Percentiles rank a stretch among this genome's conserved stretches.
phyloP scores from a whole-genome alignment of 1,139 yeast species.

The Saccharomycopsis phalli region DNA sequence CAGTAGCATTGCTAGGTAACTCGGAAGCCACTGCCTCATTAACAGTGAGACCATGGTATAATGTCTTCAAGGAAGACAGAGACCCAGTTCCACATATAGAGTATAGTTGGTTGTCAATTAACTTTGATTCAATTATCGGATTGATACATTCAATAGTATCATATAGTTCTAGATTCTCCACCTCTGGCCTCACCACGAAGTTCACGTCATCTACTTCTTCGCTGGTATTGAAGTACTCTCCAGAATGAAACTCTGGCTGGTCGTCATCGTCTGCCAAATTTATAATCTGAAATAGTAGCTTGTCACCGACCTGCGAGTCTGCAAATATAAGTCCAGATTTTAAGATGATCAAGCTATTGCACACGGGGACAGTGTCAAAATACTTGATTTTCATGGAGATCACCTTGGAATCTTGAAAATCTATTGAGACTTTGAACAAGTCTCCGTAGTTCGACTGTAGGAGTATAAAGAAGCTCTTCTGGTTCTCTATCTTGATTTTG shows the following conservation, averaged over 20 bases:
- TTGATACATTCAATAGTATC: constrained; percentile 45
- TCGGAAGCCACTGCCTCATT: constrained; percentile 62
- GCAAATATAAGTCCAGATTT: constrained; percentile 72
- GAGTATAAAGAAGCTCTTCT: constrained; percentile 51
- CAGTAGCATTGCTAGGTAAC: constrained; percentile 54
- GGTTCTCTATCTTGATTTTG: constrained; percentile 36
- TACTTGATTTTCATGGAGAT: constrained; percentile 40
- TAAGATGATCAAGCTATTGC: constrained; percentile 49
- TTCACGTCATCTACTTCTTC: constrained; percentile 27
- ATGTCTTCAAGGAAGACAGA: constrained; percentile 38
- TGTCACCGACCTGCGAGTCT: constrained; percentile 54
- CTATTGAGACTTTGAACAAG: constrained; percentile 54
- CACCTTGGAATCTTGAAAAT: constrained; percentile 30
- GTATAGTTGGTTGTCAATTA: constrained; percentile 30
- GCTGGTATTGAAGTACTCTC: constrained; percentile 27
- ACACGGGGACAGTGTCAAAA: constrained; percentile 67
- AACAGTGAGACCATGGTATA: constrained; percentile 51
- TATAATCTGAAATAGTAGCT: constrained; percentile 65
- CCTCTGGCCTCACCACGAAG: constrained; percentile 28
- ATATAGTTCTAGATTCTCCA: constrained; percentile 53
- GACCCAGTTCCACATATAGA: constrained; percentile 22
- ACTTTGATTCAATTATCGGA: constrained; percentile 48
- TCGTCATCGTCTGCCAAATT: constrained; percentile 54
- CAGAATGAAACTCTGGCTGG: constrained; percentile 27
- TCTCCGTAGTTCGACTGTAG: constrained; percentile 71